Evolutionary conservation across 23 red algal genomes (phyloP).

Genomic region (Gracilaria vermiculophylla): DNA sequence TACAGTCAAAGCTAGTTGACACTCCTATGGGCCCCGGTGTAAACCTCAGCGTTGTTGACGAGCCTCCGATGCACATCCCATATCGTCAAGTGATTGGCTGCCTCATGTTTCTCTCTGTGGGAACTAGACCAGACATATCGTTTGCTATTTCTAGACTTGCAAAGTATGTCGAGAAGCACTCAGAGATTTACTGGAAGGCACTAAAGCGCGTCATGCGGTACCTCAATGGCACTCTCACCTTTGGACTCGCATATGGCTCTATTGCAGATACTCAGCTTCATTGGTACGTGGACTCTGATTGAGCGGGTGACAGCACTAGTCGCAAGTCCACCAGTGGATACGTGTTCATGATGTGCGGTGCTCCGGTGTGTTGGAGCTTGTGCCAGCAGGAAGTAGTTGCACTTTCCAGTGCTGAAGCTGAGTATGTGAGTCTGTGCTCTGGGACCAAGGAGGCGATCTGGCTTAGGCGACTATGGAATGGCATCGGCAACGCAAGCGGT

Average conservation of each 20-base stretch:
- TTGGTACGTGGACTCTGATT: constrained; percentile 24
- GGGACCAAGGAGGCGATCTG: constrained; percentile 21
- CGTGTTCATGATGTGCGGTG: constrained; percentile 14
- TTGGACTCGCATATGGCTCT: background rate
- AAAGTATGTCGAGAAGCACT: background rate
- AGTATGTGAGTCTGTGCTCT: constrained; percentile 33
- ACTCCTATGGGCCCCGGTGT: constrained; percentile 18
- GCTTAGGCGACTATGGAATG: constrained; percentile 19
- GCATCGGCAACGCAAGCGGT: background rate
- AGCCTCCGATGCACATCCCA: background rate
- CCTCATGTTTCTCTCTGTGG: constrained; percentile 28
- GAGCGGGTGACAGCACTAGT: background rate
- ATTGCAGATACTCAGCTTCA: background rate
- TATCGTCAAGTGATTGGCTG: constrained; percentile 31
- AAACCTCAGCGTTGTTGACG: background rate
- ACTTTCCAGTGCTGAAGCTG: constrained; percentile 48
- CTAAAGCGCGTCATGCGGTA: constrained; percentile 27
- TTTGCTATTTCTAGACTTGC: constrained; percentile 24
- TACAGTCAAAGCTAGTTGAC: constrained; percentile 9
- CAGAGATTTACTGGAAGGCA: constrained; percentile 19
- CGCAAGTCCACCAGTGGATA: constrained; percentile 32
- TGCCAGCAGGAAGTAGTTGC: constrained; percentile 49
- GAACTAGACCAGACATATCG: constrained; percentile 19
- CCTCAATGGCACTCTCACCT: background rate
- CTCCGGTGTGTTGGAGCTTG: background rate